Evolutionary conservation across 345 rosid genomes (phyloP), one percentile per base, ranked within the genome.

Genomic region (Acer saccharum): DNA sequence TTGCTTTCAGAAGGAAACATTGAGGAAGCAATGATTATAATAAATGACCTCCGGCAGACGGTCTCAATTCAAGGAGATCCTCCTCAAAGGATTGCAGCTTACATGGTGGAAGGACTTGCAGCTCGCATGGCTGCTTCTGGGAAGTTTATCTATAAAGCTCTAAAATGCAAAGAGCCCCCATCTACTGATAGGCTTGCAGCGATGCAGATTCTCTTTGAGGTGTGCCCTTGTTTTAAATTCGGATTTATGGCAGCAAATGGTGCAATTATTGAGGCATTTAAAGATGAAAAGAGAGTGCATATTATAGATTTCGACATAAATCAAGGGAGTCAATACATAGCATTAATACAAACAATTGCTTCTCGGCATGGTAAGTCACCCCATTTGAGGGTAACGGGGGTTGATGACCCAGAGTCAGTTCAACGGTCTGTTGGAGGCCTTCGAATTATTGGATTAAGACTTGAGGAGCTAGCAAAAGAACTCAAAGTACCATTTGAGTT

Each of bases 81-180:
- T 44, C 83, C 95, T 44, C 91, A 90, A 85, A 90, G 99, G 81
- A 91, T 92, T 5, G 98, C 99, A 1, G 99, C 99, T 57, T 96
- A 96, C 89, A 94, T 94, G 98, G 93, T 92, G 6, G 99, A 96
- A 89, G 98, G 99, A 68, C 89, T 96, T 76, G 99, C 97, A 21
- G 99, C 99, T 65, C 90, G 95, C 61, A 87, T 96, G 92, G 97
- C 98, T 79, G 84, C 89, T 50, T 94, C 99, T 25, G 99, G 99
- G 23, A 96, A 87, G 75, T 89, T 77, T 68, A 90, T 96, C 16
- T 96, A 96, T 81, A 92, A 81, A 84, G 89, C 99, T 72, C 82
- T 96, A 76, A 96, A 87, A 85, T 96, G 99, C 89, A 96, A 96
- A 84, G 99, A 94, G 83, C 97, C 99, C 76, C 99, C 99, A 74